A percentile compares a stretch with the other conserved stretches of the same genome.
These are phyloP conservation scores for Pleurotus salmoneostramineus DNA, from an alignment of 768 basidiomycete species.

Conservation along the genomic window DNA sequence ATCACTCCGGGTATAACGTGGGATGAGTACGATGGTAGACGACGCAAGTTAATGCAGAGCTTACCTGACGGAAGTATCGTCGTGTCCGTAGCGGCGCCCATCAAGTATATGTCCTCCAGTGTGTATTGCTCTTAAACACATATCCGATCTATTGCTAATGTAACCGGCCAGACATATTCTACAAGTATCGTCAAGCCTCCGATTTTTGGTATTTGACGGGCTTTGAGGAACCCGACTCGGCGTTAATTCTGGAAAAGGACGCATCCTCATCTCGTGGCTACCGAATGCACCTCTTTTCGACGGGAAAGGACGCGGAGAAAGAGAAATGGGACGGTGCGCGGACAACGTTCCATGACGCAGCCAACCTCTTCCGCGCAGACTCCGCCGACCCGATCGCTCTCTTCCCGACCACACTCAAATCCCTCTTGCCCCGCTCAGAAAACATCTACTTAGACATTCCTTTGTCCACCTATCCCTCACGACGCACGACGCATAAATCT, in stretches of 20 bases:
- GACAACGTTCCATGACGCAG: constrained; percentile 66
- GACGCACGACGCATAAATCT: constrained; percentile 40
- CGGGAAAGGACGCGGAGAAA: constrained; percentile 66
- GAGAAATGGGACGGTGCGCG: constrained; percentile 93
- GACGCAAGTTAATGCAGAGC: constrained; percentile 65
- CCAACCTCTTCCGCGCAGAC: constrained; percentile 74
- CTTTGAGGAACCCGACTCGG: constrained; percentile 90
- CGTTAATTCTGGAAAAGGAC: constrained; percentile 75
- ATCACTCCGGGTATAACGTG: constrained; percentile 79
- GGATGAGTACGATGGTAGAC: constrained; percentile 72
- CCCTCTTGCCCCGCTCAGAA: constrained; percentile 42
- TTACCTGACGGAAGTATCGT: constrained; percentile 74
- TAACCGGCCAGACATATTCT: constrained; percentile 62
- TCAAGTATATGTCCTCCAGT: constrained; percentile 87
- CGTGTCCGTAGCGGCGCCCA: constrained; percentile 70
- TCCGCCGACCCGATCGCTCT: constrained; percentile 54
- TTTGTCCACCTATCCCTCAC: constrained; percentile 20
- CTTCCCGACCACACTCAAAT: constrained; percentile 57
- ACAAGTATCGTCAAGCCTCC: constrained; percentile 91
- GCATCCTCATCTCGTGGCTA: constrained; percentile 68
- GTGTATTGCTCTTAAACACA: constrained; percentile 24
- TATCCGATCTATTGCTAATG: constrained; percentile 4
- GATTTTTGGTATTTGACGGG: constrained; percentile 97
- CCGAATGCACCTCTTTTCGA: constrained; percentile 80
- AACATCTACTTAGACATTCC: constrained; percentile 53